Evolutionary conservation across 345 rosid genomes (phyloP), one percentile per base, ranked within the genome.

Genomic region (Rubroshorea leprosula): DNA sequence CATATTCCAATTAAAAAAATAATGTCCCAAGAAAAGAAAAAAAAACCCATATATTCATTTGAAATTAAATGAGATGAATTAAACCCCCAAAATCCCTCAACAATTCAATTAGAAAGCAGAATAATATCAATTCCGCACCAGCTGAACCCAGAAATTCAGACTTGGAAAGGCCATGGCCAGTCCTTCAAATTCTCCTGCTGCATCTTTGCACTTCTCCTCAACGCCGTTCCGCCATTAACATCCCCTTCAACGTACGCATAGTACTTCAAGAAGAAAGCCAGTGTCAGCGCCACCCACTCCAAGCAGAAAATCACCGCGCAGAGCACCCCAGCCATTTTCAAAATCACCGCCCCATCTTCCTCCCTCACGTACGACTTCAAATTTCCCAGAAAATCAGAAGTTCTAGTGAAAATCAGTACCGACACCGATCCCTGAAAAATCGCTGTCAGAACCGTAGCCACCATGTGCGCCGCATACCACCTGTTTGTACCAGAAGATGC

Each of bases 401-500:
- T 86, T 54, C 87, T 77, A 0, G 85, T 82, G 68, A 88, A 84
- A 54, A 89, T 83, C 65, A 91, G 55, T 18, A 91, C 89, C 1
- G 96, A 84, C 4, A 89, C 83, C 0, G 98, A 92, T 0, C 98
- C 98, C 56, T 92, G 95, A 71, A 92, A 92, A 6, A 92, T 92
- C 4, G 97, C 98, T 0, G 97, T 80, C 25, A 86, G 74, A 29
- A 89, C 93, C 0, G 97, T 80, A 14, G 83, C 77, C 23, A 89
- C 91, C 98, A 92, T 83, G 79, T 86, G 93, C 5, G 90, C 82
- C 0, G 84, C 85, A 15, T 86, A 89, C 95, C 98, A 91, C 47
- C 78, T 43, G 50, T 72, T 68, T 4, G 76, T 61, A 22, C 75
- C 79, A 0, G 84, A 78, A 0, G 90, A 76, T 50, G 85, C 89